Conservation (phyloP, 139 green algal genomes). For the Tetratostichococcus sp. region DNA sequence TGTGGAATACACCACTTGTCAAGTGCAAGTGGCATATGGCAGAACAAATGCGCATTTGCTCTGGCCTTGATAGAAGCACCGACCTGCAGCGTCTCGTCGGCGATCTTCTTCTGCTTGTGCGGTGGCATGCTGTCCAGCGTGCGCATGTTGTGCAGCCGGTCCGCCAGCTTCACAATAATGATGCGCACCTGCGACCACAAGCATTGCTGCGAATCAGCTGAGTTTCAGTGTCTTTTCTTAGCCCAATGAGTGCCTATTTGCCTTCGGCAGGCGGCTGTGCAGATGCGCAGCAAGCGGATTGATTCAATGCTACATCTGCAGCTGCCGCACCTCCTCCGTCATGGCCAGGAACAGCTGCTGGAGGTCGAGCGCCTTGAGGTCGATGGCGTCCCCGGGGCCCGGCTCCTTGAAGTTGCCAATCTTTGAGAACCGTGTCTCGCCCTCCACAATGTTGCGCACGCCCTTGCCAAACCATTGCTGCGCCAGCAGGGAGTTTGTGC, state of each 20-base stretch:
- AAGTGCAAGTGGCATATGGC: no score
- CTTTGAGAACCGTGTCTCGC: constrained; percentile 84
- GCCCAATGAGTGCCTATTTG: no score
- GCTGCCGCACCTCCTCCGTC: constrained; percentile 84
- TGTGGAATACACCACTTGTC: no score
- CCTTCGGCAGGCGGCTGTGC: no score
- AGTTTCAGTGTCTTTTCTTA: no score
- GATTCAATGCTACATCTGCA: no score
- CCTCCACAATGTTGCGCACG: constrained; percentile 83
- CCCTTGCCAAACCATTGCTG: constrained; percentile 54
- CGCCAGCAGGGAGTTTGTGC: neutral
- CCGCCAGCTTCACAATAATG: constrained; percentile 91
- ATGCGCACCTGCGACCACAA: constrained; percentile 50
- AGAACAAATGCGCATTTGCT: no score
- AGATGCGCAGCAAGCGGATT: no score
- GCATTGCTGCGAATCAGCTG: no score
- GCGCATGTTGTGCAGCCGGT: constrained; percentile 93
- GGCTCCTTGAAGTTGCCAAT: constrained; percentile 11
- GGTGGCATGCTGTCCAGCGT: constrained; percentile 80
- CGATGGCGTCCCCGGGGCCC: constrained; percentile 8
- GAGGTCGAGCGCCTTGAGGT: constrained; percentile 72
- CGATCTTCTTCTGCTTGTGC: constrained; percentile 76
- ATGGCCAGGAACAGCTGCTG: constrained; percentile 88
- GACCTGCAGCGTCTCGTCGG: constrained; percentile 67
- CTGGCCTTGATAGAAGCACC: no score